Base-by-base conservation (phyloP, 2,329 filamentous ascomycete species). In the Colletotrichum orchidophilum region DNA sequence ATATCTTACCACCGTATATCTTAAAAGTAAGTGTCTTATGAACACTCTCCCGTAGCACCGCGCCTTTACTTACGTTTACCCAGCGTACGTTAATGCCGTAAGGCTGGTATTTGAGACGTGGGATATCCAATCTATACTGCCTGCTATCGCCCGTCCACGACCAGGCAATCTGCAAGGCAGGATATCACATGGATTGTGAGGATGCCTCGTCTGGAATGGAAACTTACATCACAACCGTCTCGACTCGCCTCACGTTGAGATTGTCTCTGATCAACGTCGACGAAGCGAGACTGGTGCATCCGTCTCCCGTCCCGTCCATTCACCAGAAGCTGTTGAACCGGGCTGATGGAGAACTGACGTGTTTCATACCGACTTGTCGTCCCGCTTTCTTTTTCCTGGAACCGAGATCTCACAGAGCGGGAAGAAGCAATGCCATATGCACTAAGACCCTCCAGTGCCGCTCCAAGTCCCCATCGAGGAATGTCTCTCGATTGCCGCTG, bases 401-500 rank as follows among this genome's bases (percentile, higher is more conserved):
- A 50, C 46, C 35, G 31, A 33, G 26, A 31, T 63, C 52, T 53
- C 52, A 68, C 24, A 27, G 42, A 39, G 21, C 49, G 24, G 31
- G 55, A 68, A 71, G 52, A 68, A 63, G 63, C 52, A 71, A 63
- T 61, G 67, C 13, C 57, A 67, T 53, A 31, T 70, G 67, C 33
- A 62, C 63, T 57, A 57, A 71, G 68, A 62, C 64, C 46, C 50
- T 24, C n/a, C n/a, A n/a, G n/a, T n/a, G n/a, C n/a, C n/a, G n/a
- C n/a, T n/a, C n/a, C 21, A 27, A 6, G 7, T 18, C 53, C 18
- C 57, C 57, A 68, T 67, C 50, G 57, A 46, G 50, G 52, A 57
- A 68, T 71, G 68, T 71, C 63, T 71, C 63, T 67, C 63, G 31
- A 57, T 62, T 57, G 27, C 63, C 63, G 63, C 67, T 71, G 27